Evolutionary conservation across 352 stramenopile species (phyloP), one percentile per base, ranked within the genome.

Genomic region (Phytophthora crassamura): DNA sequence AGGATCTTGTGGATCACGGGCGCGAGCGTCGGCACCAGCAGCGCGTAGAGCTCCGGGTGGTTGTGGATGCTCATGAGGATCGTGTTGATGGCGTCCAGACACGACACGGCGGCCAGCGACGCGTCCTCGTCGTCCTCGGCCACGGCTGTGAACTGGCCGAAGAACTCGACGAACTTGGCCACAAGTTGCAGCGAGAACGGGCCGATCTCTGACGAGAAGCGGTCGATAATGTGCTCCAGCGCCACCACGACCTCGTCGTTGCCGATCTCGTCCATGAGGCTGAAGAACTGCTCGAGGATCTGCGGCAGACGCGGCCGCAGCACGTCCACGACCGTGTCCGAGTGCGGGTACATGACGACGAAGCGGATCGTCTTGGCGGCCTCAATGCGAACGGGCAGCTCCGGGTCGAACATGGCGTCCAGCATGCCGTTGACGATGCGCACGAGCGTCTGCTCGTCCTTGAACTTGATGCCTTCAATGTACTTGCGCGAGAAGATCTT

Each of bases 181-280:
- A 98, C 91, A 7, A 99, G 79, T 66, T 97, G 88, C 33, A 98
- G 64, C 36, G 96, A 97, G 60, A 96, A 97, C 1, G 88, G 89
- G 7, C 89, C 94, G 45, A 99, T 99, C 72, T 99, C 91, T 39
- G 98, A 94, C 1, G 94, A 94, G 78, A 98, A 99, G 46, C 93
- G 94, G 69, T 99, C 95, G 45, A 99, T 98, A 56, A 99, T 98
- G 39, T 98, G 82, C 61, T 97, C 86, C 1, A 97, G 78, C 25
- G 96, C 96, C 14, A 97, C 88, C 10, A 98, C 94, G 25, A 99
- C 97, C 77, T 99, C 95, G 74, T 99, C 97, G 59, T 98, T 98
- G n/a, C 96, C 96, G 62, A 99, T 99, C 77, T 99, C 94, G 67
- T 98, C 96, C 97, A 99, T 99, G 36, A 99, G 97, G 42, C 88